Evolutionary conservation across 805 yeast species (phyloP), one percentile per base, ranked within the genome.

Genomic region (Clavispora carvajalis): DNA sequence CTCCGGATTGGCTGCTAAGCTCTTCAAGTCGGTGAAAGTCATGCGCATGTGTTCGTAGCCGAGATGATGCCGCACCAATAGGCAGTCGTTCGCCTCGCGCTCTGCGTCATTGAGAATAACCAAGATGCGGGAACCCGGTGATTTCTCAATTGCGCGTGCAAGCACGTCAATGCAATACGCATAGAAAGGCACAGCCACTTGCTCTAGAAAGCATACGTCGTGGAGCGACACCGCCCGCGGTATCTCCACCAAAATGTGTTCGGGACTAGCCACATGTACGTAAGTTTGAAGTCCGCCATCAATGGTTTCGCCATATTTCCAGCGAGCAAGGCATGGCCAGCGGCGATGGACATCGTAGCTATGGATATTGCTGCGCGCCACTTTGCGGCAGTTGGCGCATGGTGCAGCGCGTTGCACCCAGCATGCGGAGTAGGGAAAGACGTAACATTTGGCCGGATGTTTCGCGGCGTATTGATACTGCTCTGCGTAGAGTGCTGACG

Each of bases 271-370:
- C 3, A 67, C 51, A 26, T 56, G 52, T 22, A 68, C 45, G 41
- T 45, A 61, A 33, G 67, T 71, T 46, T 67, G 72, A 15, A 68
- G 47, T 3, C 73, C 73, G 7, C 73, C 73, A 36, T 67, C 62
- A 4, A 67, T 36, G 35, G 60, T 61, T 10, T 38, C 40, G 2
- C 73, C 73, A 47, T 61, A 63, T 5, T 53, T 55, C 36, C 55
- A 49, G 22, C 46, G 40, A 4, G 40, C 36, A 3, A 47, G 18
- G 40, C 73, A 67, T 4, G 57, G 55, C 38, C 41, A 41, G 13
- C 41, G 36, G 24, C 36, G 38, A 34, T 56, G 53, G 7, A 45
- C 34, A 2, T 34, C 39, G 37, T 50, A 52, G 7, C 40, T 37
- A 10, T 41, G 24, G 12, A 17, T 11, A 16, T 37, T 17, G 25